Conservation (phyloP, 495 filamentous ascomycete species). For the Neurospora sp. region DNA sequence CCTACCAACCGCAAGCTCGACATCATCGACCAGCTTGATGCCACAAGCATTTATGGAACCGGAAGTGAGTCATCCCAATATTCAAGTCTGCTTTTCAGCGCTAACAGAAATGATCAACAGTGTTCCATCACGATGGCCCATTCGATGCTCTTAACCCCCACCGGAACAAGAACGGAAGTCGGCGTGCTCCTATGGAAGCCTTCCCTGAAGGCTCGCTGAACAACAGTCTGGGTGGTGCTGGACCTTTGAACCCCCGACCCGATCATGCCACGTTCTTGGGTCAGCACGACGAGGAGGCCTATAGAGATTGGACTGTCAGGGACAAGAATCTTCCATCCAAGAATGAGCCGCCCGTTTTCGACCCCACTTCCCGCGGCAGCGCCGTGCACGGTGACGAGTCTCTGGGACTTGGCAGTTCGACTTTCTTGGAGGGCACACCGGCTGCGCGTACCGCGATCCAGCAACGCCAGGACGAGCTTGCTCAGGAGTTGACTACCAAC, state of each 20-base stretch:
- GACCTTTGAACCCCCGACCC: conserved; percentile 71
- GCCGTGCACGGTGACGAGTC: conserved; percentile 76
- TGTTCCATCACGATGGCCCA: conserved; percentile 97
- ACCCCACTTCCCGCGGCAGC: conserved; percentile 45
- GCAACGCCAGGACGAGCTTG: conserved; percentile 60
- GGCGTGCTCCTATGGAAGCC: conserved; percentile 84
- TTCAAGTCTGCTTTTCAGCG: background rate
- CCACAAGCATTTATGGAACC: conserved; percentile 91
- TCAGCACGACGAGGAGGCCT: conserved; percentile 66
- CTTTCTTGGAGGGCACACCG: conserved; percentile 90
- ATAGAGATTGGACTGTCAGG: conserved; percentile 57
- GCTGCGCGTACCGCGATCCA: conserved; percentile 78
- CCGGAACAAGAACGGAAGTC: conserved; percentile 76
- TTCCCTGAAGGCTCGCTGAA: conserved; percentile 88
- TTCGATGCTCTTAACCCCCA: conserved; percentile 97
- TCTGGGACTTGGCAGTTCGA: conserved; percentile 83
- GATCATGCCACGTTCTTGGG: conserved; percentile 81
- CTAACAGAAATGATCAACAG: conserved; percentile 32
- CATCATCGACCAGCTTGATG: conserved; percentile 95
- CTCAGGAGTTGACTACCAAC: conserved; percentile 36
- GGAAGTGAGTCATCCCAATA: conserved; percentile 56
- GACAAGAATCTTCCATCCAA: conserved; percentile 13
- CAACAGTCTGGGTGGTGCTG: conserved; percentile 81
- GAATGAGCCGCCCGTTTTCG: conserved; percentile 38
- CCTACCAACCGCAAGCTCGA: conserved; percentile 60